Conservation (phyloP, 805 yeast genomes). For the Candida pseudoglaebosa region DNA sequence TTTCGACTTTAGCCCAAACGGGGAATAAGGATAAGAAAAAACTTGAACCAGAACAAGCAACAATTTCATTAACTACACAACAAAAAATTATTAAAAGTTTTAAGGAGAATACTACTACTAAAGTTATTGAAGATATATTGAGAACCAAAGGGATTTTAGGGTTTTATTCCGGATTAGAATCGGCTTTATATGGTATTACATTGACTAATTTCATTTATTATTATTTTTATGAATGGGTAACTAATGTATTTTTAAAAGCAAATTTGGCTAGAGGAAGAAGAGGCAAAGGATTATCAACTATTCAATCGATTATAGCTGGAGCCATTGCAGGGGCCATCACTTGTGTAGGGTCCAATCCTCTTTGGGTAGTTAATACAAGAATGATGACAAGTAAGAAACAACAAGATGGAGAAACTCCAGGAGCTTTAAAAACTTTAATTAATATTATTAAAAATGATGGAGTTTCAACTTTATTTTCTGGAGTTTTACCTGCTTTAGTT, state of each 20-base stretch:
- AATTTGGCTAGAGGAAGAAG: conserved; percentile 23
- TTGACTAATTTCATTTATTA: conserved; percentile 86
- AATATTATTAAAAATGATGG: conserved; percentile 74
- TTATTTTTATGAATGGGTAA: conserved; percentile 79
- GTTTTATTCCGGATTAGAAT: conserved; percentile 80
- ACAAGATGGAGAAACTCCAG: conserved; percentile 17
- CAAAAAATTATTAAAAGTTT: conserved; percentile 11
- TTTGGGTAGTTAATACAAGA: conserved; percentile 93
- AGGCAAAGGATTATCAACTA: conserved; percentile 47
- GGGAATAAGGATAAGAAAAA: conserved; percentile 17
- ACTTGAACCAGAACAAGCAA: conserved; percentile 7
- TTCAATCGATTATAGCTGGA: conserved; percentile 72
- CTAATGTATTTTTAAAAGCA: conserved; percentile 36
- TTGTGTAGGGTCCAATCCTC: conserved; percentile 77
- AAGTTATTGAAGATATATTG: conserved; percentile 40
- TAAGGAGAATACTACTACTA: conserved; percentile 11
- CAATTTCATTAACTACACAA: conserved; percentile 10
- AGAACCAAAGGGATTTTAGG: conserved; percentile 61
- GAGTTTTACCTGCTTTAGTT: conserved; percentile 82
- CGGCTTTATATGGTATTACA: conserved; percentile 82
- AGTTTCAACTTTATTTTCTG: conserved; percentile 67
- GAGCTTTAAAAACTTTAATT: conserved; percentile 53
- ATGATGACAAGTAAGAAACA: conserved; percentile 58
- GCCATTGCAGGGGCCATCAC: conserved; percentile 86
- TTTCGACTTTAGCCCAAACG: conserved; percentile 89